Evolutionary conservation across 495 filamentous ascomycete species (phyloP), one percentile per base, ranked within the genome.

Genomic region (Schizothecium vesticola): DNA sequence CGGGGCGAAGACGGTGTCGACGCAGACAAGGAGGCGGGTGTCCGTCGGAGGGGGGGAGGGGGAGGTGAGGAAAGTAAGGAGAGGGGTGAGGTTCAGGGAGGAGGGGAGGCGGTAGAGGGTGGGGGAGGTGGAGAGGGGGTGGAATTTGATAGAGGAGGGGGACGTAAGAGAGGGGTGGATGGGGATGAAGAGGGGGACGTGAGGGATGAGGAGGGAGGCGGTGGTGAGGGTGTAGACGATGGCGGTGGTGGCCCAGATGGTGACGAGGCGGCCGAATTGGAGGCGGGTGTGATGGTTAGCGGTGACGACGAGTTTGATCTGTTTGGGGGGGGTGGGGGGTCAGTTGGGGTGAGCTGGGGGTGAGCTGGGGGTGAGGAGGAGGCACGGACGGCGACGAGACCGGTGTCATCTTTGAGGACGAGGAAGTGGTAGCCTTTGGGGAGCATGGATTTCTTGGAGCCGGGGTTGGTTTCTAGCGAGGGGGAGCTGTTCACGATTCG

Each of bases 371-470:
- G 64, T 31, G 13, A 2, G 33, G 61, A 23, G 26, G 13, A 1
- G 26, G 23, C n/a, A 67, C 78, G 36, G 73, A 90, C 88, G 8
- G 79, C 82, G 58, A 89, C 77, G 12, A 81, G 81, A 5, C 84
- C 89, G 24, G 82, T 83, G 64, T 86, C 78, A 75, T 91, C 89
- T 65, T 83, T 85, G 2, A 90, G 70, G 61, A 85, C 78, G 21
- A 89, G 65, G 43, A 84, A 85, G 57, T 88, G 77, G 73, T 80
- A 86, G 1, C 86, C 86, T 61, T 59, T 68, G 10, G 70, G 67
- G 24, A 72, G 77, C 21, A 67, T 55, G 36, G 72, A 67, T 31
- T 71, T 70, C 12, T 65, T 59, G 33, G 57, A 51, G 16, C 43
- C 43, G 71, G 31, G 77, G 74, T 0, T 82, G 81, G 43, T 78